Percentiles rank a stretch among this genome's conserved stretches.
phyloP scores from a whole-genome alignment of 1,139 yeast species.

The Arxiozyma slooffiae region DNA sequence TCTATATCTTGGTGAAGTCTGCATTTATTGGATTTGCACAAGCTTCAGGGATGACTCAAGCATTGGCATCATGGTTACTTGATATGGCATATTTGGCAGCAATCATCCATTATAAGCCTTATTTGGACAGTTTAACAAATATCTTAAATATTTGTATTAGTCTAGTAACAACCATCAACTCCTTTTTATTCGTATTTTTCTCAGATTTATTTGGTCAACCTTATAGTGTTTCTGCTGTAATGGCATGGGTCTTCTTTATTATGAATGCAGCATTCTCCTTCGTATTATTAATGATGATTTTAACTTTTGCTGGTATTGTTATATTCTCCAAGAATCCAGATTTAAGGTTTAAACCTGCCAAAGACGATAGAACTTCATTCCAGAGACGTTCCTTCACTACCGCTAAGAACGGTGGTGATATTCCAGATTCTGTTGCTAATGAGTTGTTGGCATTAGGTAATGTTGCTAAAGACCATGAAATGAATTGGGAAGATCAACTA shows the following conservation, averaged over 20 bases:
- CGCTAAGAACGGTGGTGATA: conserved; percentile 30
- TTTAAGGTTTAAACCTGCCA: conserved; percentile 72
- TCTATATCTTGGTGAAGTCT: conserved; percentile 48
- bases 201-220: conserved; percentile 65
- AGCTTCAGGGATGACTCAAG: conserved; percentile 59
- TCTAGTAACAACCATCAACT: conserved; percentile 55
- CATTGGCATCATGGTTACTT: conserved; percentile 51
- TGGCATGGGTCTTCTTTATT: conserved; percentile 75
- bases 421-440: conserved; percentile 36
- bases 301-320: conserved; percentile 48
- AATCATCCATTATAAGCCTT: conserved; percentile 52
- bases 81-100: conserved; percentile 55
- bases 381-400: conserved; percentile 45
- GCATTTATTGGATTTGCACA: conserved; percentile 62
- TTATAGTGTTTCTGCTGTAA: conserved; percentile 55
- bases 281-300: conserved; percentile 50
- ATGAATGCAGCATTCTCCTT: conserved; percentile 70
- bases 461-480: conserved; percentile 63
- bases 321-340: conserved; percentile 68
- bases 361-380: conserved; percentile 76
- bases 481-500: conserved; percentile 53
- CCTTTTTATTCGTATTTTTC: conserved; percentile 65
- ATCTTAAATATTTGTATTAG: conserved; percentile 54
- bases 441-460: conserved; percentile 36
- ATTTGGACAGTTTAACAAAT: conserved; percentile 64